Conservation (phyloP, 495 filamentous ascomycete species). For the Glonium stellatum region DNA sequence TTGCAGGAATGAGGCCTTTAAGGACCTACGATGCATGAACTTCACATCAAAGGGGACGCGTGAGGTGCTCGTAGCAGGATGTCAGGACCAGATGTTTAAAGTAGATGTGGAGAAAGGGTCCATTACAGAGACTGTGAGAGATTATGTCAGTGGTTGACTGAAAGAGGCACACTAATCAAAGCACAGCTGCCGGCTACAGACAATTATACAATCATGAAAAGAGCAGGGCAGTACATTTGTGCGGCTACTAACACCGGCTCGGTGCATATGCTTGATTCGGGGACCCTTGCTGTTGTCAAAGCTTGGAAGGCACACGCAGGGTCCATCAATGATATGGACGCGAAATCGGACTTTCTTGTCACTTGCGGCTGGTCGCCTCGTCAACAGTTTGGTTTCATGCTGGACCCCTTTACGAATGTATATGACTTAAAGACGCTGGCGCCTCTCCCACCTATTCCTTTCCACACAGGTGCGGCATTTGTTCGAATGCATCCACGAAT, state of each 20-base stretch:
- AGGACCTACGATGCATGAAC: slow-evolving; percentile 83
- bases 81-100: slow-evolving; percentile 78
- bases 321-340: slow-evolving; percentile 90
- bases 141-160: neutral
- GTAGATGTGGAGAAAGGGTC: slow-evolving; percentile 83
- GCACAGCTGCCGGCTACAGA: slow-evolving; percentile 53
- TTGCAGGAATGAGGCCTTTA: slow-evolving; percentile 64
- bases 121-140: slow-evolving; percentile 59
- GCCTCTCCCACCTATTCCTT: slow-evolving; percentile 81
- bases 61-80: slow-evolving; percentile 80
- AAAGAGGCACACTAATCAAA: slow-evolving; percentile 2
- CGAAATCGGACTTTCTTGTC: slow-evolving; percentile 80
- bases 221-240: slow-evolving; percentile 73
- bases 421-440: slow-evolving; percentile 84
- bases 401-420: slow-evolving; percentile 87
- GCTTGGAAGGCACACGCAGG: slow-evolving; percentile 81
- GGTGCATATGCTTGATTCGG: slow-evolving; percentile 76
- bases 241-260: slow-evolving; percentile 79
- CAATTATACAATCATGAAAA: slow-evolving; percentile 85
- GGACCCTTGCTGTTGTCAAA: slow-evolving; percentile 68
- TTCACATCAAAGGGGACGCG: slow-evolving; percentile 76
- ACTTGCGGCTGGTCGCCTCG: slow-evolving; percentile 90
- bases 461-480: slow-evolving; percentile 83
- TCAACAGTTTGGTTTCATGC: slow-evolving; percentile 55
- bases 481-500: slow-evolving; percentile 93